Conservation (phyloP, 1,139 yeast species). For the Candida anutae region DNA sequence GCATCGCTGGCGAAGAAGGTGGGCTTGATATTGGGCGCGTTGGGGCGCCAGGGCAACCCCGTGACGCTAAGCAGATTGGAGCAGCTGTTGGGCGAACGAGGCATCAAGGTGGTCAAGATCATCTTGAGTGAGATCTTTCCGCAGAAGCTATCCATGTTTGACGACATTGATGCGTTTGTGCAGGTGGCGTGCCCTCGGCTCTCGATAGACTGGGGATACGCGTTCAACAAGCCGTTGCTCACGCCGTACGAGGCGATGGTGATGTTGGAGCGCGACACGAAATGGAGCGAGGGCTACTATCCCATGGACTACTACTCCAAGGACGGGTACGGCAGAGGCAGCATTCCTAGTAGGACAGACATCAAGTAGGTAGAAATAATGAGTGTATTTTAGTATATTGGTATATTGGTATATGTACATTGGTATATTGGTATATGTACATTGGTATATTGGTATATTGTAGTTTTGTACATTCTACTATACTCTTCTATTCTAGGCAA, state of each 20-base stretch:
- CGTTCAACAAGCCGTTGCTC: constrained; percentile 81
- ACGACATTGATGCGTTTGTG: constrained; percentile 88
- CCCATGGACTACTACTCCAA: constrained; percentile 95
- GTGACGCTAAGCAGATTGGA: constrained; percentile 65
- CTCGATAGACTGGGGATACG: constrained; percentile 98
- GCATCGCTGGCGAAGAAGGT: constrained; percentile 57
- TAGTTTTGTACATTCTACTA: neutral
- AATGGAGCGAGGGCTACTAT: constrained; percentile 60
- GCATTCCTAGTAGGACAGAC: constrained; percentile 44
- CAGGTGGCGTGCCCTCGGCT: constrained; percentile 97
- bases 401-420: no score
- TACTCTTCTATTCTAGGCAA: constrained; percentile 1
- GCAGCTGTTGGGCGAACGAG: constrained; percentile 39
- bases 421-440: no score
- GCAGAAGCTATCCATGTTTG: constrained; percentile 85
- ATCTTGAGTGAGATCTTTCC: constrained; percentile 92
- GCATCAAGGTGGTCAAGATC: constrained; percentile 70
- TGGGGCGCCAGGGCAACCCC: constrained; percentile 93
- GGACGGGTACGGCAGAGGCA: constrained; percentile 92
- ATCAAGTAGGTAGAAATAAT: no score
- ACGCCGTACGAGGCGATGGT: constrained; percentile 98
- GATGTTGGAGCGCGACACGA: constrained; percentile 62
- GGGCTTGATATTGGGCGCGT: constrained; percentile 88
- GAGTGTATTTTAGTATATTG: no score
- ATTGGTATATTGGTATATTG: no score